Percentiles rank a stretch among this genome's conserved stretches.
Evolutionary conservation across 148 eudicot genomes (phyloP).

Genomic region (Euryodendron excelsum): DNA sequence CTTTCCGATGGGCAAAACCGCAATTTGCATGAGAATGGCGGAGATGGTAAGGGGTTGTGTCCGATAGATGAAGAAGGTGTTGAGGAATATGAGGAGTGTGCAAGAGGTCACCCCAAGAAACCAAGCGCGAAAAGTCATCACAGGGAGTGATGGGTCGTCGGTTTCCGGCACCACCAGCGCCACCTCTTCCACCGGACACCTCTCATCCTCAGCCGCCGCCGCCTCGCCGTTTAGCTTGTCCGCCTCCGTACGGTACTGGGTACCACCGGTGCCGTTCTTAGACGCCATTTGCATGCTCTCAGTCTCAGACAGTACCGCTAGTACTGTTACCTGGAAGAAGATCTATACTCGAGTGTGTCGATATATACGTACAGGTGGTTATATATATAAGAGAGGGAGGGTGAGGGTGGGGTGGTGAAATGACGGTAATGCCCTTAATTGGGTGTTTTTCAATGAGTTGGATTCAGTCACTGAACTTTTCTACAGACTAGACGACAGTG

Average conservation of each 20-base stretch:
- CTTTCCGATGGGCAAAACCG: constrained; percentile 67
- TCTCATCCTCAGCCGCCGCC: neutral
- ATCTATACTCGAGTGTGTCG: too few relatives aligned
- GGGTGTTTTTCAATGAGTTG: neutral
- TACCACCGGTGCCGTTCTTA: neutral
- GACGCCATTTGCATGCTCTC: too few relatives aligned
- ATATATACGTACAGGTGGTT: neutral
- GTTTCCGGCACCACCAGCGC: constrained; percentile 95
- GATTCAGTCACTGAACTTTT: too few relatives aligned
- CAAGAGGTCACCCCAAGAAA: constrained; percentile 69
- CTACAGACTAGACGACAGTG: too few relatives aligned
- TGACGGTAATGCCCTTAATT: neutral
- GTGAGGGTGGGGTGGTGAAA: neutral
- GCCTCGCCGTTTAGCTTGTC: neutral
- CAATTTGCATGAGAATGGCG: constrained; percentile 85
- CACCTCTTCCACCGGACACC: constrained; percentile 85
- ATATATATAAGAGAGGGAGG: neutral
- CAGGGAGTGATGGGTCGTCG: constrained; percentile 84
- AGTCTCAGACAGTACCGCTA: too few relatives aligned
- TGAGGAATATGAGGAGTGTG: constrained; percentile 65
- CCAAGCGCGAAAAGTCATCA: constrained; percentile 91
- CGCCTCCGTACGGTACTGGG: neutral
- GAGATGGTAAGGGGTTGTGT: constrained; percentile 86
- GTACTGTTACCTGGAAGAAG: too few relatives aligned
- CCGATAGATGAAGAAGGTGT: constrained; percentile 88